A percentile compares a stretch with the other conserved stretches of the same genome.
Conservation (phyloP, 2,329 filamentous ascomycete genomes). For the Sclerotinia borealis region DNA sequence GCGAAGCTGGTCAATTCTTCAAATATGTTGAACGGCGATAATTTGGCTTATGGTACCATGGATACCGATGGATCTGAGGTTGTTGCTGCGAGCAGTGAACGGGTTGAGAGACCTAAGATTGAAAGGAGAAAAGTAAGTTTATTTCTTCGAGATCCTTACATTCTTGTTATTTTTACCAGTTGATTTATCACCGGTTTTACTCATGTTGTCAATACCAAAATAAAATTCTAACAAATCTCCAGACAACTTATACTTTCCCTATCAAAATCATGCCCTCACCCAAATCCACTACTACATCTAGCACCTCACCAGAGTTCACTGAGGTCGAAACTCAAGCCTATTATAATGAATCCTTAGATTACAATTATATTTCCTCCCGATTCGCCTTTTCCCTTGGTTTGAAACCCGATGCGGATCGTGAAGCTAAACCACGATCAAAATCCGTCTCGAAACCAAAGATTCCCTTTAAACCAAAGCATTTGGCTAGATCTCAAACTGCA, state of each 20-base stretch:
- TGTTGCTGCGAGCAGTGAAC: background rate
- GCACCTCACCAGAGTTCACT: background rate
- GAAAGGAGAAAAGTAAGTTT: conserved; percentile 4
- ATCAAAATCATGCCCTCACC: conserved; percentile 10
- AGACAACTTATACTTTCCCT: conserved; percentile 11
- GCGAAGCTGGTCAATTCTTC: conserved; percentile 1
- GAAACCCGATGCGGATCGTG: background rate
- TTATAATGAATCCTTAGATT: conserved; percentile 8
- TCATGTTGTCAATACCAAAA: background rate
- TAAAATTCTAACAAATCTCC: background rate
- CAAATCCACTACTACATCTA: background rate
- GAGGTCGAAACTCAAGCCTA: conserved; percentile 8
- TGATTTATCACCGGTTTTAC: background rate
- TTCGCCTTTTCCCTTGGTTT: conserved; percentile 5
- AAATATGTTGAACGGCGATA: background rate
- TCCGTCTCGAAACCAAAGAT: conserved; percentile 1
- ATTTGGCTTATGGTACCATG: conserved; percentile 2
- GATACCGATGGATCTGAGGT: background rate
- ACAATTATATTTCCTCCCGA: conserved; percentile 9
- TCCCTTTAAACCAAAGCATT: background rate
- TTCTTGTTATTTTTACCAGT: background rate
- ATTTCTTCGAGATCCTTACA: background rate
- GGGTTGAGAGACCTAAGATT: background rate
- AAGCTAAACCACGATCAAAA: background rate
- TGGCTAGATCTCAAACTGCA: conserved; percentile 2